Evolutionary conservation across 164 flowering plant genomes (phyloP), one percentile per base, ranked within the genome.

Genomic region (Echeveria elegans): DNA sequence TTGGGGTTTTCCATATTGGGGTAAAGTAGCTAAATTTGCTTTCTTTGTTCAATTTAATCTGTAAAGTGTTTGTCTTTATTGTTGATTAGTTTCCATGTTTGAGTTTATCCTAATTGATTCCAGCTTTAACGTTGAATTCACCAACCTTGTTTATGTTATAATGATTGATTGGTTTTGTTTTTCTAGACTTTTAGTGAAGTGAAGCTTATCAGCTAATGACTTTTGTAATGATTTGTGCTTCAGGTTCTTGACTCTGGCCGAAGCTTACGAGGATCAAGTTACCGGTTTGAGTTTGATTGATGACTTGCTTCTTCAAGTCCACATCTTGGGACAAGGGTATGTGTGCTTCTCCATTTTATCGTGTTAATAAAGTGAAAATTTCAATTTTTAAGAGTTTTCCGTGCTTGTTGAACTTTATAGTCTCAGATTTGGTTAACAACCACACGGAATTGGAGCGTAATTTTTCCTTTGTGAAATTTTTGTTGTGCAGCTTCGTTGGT

Each of bases 301-400:
- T 65, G 73, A 68, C 60, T 79, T 91, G 94, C 78, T 87, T 75
- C 80, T 70, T 15, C 84, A 85, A 66, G 82, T 78, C 29, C 97
- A 86, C 65, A 69, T 83, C 69, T 71, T 87, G 10, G 96, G 96
- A 66, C 82, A 82, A 77, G 96, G 97, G 97, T 91, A 86, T 71
- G 86, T 65, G 45, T 58, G 28, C n/a, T n/a, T 29, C 28, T 65
- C 10, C 52, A 15, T 34, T 34, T 6, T 32, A 3, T 34, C 37
- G 37, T 3, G 37, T 34, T 3, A 7, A 3, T 34, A 3, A 34
- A 34, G 7, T 34, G 37, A n/a, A n/a, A n/a, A n/a, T n/a, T 65
- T 31, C 37, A 38, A 8, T 43, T 43, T 41, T 26, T 12, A 24
- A 16, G 30, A 24, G 50, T 21, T 41, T 65, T n/a, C 6, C 4